These are phyloP conservation scores for Niveomyces coronatus DNA, from an alignment of 2,329 filamentous ascomycete species.

Conservation along the genomic window DNA sequence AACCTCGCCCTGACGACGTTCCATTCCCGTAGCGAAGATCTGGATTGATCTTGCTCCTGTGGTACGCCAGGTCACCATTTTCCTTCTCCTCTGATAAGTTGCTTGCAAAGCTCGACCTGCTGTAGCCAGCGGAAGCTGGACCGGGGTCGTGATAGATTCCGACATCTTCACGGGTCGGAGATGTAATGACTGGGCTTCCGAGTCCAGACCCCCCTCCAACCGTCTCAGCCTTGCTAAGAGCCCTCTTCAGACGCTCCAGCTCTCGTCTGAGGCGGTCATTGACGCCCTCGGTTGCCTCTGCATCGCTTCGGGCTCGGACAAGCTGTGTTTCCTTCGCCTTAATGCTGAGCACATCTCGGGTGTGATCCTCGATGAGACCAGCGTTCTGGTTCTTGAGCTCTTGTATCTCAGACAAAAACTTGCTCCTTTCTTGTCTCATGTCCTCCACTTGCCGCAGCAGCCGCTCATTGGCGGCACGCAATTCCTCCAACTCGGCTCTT, in stretches of 20 bases:
- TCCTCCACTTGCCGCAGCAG: constrained; percentile 69
- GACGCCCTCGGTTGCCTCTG: constrained; percentile 76
- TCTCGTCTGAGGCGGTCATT: constrained; percentile 79
- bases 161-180: constrained; percentile 46
- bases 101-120: constrained; percentile 53
- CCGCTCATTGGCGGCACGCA: constrained; percentile 73
- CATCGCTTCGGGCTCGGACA: constrained; percentile 81
- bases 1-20: constrained; percentile 46
- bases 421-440: constrained; percentile 68
- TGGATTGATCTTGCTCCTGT: constrained; percentile 43
- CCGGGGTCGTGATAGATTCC: constrained; percentile 48
- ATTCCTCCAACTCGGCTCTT: constrained; percentile 82
- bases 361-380: constrained; percentile 93
- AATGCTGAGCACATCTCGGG: constrained; percentile 86
- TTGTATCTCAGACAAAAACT: constrained; percentile 75
- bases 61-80: constrained; percentile 45
- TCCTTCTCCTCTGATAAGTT: constrained; percentile 68
- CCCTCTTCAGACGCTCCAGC: constrained; percentile 86
- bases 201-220: constrained; percentile 29
- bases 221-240: constrained; percentile 54
- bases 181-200: constrained; percentile 35
- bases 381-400: constrained; percentile 97
- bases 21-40: constrained; percentile 43
- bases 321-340: constrained; percentile 98
- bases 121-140: constrained; percentile 29